A percentile compares a stretch with the other conserved stretches of the same genome.
These are phyloP conservation scores for Xylaria curta DNA, from an alignment of 495 filamentous ascomycete genomes.

Conservation along the genomic window DNA sequence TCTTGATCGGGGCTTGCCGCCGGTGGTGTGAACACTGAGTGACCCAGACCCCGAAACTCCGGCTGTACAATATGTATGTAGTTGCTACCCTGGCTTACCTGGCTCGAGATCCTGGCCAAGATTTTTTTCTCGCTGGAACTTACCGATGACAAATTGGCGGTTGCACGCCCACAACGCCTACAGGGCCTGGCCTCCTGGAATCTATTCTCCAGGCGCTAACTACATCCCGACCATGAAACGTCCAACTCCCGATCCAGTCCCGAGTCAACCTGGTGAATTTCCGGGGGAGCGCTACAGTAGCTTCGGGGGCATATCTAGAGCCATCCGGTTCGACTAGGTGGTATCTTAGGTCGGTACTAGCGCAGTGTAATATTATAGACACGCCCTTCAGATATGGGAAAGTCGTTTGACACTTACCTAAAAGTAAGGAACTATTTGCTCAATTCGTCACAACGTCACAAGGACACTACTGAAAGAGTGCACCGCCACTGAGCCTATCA, in stretches of 20 bases:
- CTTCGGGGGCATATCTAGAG: slow-evolving; percentile 3
- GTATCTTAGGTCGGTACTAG: not conserved
- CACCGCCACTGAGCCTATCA: not conserved
- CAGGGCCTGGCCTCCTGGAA: not conserved
- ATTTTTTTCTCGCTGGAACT: slow-evolving; percentile 12
- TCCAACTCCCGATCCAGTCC: slow-evolving; percentile 13
- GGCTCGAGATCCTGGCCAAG: not conserved
- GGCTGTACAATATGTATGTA: not conserved
- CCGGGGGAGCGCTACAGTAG: slow-evolving; percentile 10
- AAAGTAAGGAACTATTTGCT: not conserved
- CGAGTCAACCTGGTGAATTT: slow-evolving; percentile 7
- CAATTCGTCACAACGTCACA: not conserved
- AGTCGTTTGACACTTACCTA: not conserved
- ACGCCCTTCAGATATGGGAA: not conserved
- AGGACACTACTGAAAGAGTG: not conserved
- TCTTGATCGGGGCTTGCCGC: slow-evolving; percentile 19
- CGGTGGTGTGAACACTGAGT: slow-evolving; percentile 15
- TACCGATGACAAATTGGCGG: slow-evolving; percentile 23
- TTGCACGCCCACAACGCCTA: not conserved
- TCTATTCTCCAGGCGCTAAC: not conserved
- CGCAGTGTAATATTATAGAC: not conserved
- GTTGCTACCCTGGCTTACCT: slow-evolving; percentile 8
- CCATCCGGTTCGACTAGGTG: slow-evolving; percentile 5
- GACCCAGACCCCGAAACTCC: slow-evolving; percentile 19
- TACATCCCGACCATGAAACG: slow-evolving; percentile 18